These are phyloP conservation scores for Eremochloa ophiuroides DNA, from an alignment of 176 grass and related monocot species.

Conservation along the genomic window DNA sequence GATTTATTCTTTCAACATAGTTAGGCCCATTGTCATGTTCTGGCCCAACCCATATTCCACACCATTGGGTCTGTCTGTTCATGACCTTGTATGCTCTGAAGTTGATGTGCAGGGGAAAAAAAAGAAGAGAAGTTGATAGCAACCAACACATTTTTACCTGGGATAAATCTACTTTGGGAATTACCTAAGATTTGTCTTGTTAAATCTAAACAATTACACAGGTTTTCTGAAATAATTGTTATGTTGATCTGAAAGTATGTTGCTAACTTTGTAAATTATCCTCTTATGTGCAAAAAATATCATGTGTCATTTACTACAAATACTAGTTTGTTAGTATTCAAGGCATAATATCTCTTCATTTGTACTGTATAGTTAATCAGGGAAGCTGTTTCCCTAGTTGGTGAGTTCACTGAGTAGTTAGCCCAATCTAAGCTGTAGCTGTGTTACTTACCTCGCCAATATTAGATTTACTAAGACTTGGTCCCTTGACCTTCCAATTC, in stretches of 20 bases:
- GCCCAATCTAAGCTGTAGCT: background rate
- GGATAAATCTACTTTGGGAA: background rate
- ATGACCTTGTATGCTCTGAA: background rate
- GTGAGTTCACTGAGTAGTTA: background rate
- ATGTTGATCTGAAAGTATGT: background rate
- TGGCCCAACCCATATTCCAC: background rate
- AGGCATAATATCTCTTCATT: background rate
- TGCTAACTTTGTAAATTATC: background rate
- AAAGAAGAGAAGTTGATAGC: background rate
- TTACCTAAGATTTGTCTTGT: background rate
- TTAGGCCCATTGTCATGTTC: background rate
- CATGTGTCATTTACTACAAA: background rate
- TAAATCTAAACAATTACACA: background rate
- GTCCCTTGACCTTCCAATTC: background rate
- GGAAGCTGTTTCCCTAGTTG: background rate
- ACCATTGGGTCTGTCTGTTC: too few species aligned
- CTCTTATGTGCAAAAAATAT: background rate
- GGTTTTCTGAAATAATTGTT: background rate
- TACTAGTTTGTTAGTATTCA: background rate
- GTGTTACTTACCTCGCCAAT: background rate
- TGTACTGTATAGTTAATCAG: background rate
- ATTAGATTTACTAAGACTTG: background rate
- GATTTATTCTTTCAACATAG: background rate
- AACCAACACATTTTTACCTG: background rate
- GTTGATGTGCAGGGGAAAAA: background rate